These are phyloP conservation scores for Piloderma croceum DNA, from an alignment of 768 basidiomycete genomes.

Conservation along the genomic window DNA sequence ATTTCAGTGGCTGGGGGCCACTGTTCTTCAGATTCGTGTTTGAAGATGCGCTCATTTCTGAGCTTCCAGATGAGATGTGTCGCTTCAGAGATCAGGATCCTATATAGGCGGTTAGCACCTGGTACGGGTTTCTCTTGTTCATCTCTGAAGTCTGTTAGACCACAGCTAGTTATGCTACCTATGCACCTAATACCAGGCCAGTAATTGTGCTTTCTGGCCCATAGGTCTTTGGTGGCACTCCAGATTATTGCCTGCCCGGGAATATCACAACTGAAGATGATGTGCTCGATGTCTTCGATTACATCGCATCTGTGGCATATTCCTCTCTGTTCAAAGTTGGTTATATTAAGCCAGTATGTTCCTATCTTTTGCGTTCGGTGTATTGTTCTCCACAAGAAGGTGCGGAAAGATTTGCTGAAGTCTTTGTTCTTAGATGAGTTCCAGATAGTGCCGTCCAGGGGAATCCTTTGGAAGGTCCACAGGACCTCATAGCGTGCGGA, in stretches of 20 bases:
- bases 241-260: constrained; percentile 20
- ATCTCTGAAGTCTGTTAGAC: constrained; percentile 1
- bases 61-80: constrained; percentile 8
- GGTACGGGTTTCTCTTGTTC: neutral
- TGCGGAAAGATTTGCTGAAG: neutral
- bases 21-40: neutral
- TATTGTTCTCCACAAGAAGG: constrained; percentile 19
- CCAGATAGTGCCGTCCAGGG: neutral
- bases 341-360: constrained; percentile 19
- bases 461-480: neutral
- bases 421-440: neutral
- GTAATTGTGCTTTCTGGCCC: constrained; percentile 9
- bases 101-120: constrained; percentile 2
- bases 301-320: constrained; percentile 12
- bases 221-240: constrained; percentile 14
- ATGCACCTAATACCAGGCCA: constrained; percentile 4
- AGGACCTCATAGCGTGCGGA: neutral
- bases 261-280: constrained; percentile 20
- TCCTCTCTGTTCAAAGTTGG: constrained; percentile 6
- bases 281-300: constrained; percentile 26
- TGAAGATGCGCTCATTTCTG: neutral
- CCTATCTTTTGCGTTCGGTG: constrained; percentile 21
- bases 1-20: too few species aligned
- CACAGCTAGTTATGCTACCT: constrained; percentile 4
- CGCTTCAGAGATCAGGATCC: constrained; percentile 9